Evolutionary conservation across 192 early-diverging fungal genomes (phyloP), one percentile per base, ranked within the genome.

Genomic region (Phlyctochytrium bullatum): DNA sequence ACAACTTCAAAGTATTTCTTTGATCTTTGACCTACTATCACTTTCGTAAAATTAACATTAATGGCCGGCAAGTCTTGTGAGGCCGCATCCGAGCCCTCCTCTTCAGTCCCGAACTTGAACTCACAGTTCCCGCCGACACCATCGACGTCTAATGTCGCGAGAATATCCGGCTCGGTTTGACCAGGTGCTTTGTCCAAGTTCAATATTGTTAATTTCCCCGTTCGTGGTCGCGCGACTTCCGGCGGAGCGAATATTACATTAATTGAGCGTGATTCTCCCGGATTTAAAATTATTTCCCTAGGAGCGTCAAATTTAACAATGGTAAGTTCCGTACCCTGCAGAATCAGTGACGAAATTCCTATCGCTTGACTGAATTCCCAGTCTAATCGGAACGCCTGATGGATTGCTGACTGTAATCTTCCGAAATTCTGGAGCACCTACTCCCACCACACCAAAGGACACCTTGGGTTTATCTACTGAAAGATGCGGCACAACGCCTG

Each of bases 1-100:
- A 82, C 83, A 2, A 85, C 74, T 61, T 81, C 79, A 66, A 85
- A 85, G 50, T 71, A 69, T 52, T 85, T 85, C 27, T 73, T 40
- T 56, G 75, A 74, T 24, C 74, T 65, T 56, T 68, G 67, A 0
- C 68, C 59, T 51, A 71, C 59, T 25, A 67, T 68, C 24, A 85
- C 50, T 59, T 81, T 83, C 14, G 77, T 60, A 53, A 79, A 85
- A 16, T 78, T 75, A 17, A 85, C 68, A 16, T 61, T 40, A 31
- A 83, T 83, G n/a, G 74, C 71, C 0, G 72, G 67, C 17, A 50
- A 36, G 36, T 67, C 62, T 1, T 63, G 52, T 36, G 51, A 14
- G n/a, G 28, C 59, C 24, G 25, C 35, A 52, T 35, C 74, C 53
- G 56, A 47, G 34, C 58, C 65, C 0, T 72, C 75, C 24, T 66